phyloP scores from a whole-genome alignment of 2,329 filamentous ascomycete genomes.

The Ophiostoma sp. region DNA sequence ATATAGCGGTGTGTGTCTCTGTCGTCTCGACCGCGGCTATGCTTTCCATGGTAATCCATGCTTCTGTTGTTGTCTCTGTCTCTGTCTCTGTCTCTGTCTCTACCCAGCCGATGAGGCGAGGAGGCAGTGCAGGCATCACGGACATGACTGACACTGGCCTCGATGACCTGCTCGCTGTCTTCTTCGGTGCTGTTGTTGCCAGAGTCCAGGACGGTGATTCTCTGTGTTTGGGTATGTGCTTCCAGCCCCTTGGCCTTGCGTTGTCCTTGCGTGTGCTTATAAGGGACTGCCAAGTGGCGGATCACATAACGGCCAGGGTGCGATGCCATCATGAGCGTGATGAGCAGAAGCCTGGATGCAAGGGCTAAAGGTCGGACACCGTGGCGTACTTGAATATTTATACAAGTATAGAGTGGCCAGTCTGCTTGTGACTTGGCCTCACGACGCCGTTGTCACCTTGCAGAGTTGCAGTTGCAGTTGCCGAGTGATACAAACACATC shows the following conservation, averaged over 20 bases:
- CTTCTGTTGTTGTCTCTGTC: background rate
- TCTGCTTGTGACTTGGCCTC: background rate
- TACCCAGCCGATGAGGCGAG: background rate
- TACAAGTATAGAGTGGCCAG: background rate
- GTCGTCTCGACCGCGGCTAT: background rate
- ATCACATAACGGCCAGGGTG: background rate
- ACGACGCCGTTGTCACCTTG: background rate
- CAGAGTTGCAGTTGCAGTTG: background rate
- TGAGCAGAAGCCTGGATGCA: background rate
- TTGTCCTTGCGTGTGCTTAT: background rate
- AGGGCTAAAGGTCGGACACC: background rate
- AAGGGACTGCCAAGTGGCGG: background rate
- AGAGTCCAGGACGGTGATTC: background rate
- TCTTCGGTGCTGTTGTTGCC: conserved; percentile 1
- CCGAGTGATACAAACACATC: conserved; percentile 7
- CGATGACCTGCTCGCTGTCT: background rate
- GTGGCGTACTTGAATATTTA: background rate
- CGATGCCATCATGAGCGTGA: background rate
- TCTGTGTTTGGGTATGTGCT: background rate
- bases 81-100: background rate
- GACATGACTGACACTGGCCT: background rate
- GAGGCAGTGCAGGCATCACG: background rate
- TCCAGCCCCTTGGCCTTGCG: background rate
- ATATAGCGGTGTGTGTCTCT: background rate
- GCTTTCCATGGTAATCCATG: background rate